Conservation (phyloP, 371 early-diverging fungal species). For the Haplosporangium sp. region DNA sequence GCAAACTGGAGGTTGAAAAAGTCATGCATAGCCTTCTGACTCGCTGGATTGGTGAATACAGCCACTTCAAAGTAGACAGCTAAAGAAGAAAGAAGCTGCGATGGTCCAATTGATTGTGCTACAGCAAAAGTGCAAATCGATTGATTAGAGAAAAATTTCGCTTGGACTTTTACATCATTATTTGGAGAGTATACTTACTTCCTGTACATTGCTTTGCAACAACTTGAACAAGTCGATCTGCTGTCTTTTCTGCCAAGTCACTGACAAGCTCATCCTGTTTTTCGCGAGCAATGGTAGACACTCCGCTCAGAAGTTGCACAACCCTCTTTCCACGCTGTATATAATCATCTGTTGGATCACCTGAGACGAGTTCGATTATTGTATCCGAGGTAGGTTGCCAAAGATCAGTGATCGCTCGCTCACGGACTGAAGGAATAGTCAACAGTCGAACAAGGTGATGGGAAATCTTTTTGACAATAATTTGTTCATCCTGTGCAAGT, state of each 20-base stretch:
- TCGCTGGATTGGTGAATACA: constrained; percentile 54
- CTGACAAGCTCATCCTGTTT: constrained; percentile 19
- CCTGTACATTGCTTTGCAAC: constrained; percentile 49
- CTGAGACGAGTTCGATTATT: constrained; percentile 34
- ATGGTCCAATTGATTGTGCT: constrained; percentile 53
- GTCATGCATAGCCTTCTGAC: constrained; percentile 48
- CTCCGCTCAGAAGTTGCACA: constrained; percentile 32
- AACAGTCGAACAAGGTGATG: constrained; percentile 36
- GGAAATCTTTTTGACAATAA: constrained; percentile 29
- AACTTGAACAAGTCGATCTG: constrained; percentile 48
- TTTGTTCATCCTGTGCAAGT: constrained; percentile 39
- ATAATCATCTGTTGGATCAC: constrained; percentile 25
- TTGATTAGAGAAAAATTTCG: neutral
- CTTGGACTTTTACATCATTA: neutral
- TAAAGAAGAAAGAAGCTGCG: constrained; percentile 51
- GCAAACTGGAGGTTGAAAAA: constrained; percentile 51
- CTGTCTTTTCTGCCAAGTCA: constrained; percentile 39
- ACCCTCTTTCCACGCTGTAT: constrained; percentile 42
- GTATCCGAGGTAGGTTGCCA: constrained; percentile 35
- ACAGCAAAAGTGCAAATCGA: neutral
- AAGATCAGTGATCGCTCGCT: constrained; percentile 26
- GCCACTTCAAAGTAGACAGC: constrained; percentile 59
- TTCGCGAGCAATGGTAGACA: constrained; percentile 25
- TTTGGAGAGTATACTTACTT: constrained; percentile 21
- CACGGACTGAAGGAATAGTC: constrained; percentile 40